Percentiles rank a stretch among this genome's conserved stretches.
Conservation (phyloP, 805 yeast species). For the Metschnikowia shivogae region DNA sequence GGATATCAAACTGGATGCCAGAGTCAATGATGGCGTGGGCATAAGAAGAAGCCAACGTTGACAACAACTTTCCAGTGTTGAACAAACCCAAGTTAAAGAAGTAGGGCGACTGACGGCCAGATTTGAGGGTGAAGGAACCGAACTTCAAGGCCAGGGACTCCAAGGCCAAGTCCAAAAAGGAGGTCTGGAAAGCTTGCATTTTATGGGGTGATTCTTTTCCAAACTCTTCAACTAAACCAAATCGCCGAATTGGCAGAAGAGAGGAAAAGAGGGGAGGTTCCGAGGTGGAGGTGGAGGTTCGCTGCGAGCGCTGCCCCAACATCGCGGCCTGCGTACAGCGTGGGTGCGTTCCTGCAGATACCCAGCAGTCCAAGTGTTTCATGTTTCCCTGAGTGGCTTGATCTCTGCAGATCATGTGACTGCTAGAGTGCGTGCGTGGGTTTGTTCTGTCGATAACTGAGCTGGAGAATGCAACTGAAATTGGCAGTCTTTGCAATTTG, state of each 20-base stretch:
- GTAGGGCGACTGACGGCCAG: constrained; percentile 93
- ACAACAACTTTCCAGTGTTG: constrained; percentile 71
- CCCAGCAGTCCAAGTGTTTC: no score
- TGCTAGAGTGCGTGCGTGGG: no score
- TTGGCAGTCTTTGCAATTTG: no score
- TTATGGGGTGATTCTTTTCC: constrained; percentile 1
- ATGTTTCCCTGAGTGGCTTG: no score
- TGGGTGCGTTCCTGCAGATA: not conserved
- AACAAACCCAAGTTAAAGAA: constrained; percentile 81
- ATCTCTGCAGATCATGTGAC: no score
- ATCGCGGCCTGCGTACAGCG: not conserved
- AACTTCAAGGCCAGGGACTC: constrained; percentile 79
- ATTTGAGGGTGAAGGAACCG: constrained; percentile 84
- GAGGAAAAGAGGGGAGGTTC: constrained; percentile 6
- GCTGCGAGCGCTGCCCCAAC: not conserved
- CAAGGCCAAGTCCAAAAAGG: constrained; percentile 77
- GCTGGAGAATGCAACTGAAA: no score
- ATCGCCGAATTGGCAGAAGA: constrained; percentile 12
- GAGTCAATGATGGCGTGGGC: constrained; percentile 83
- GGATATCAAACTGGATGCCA: constrained; percentile 79
- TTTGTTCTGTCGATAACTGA: no score
- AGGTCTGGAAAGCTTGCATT: constrained; percentile 51
- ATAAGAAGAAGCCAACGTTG: constrained; percentile 81
- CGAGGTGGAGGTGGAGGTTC: not conserved
- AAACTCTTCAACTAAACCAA: constrained; percentile 3